Evolutionary conservation across 2,329 filamentous ascomycete genomes (phyloP).

Genomic region (Sphaceloma murrayae): DNA sequence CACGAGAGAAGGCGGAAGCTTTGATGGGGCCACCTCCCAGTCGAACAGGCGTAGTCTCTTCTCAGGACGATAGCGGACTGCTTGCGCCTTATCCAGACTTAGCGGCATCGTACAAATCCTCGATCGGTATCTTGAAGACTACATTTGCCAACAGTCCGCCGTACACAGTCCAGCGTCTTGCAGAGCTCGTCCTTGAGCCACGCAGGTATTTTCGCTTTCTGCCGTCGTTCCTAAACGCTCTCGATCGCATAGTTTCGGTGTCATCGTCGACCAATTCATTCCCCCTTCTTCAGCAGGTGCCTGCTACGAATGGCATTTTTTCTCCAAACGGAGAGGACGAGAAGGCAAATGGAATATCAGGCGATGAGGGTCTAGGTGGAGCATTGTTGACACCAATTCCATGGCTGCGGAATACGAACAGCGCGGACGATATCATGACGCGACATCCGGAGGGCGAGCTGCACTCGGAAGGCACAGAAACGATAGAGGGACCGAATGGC

Average conservation of each 20-base stretch:
- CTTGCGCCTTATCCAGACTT: conserved; percentile 42
- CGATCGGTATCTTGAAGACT: conserved; percentile 24
- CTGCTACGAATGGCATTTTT: conserved; percentile 37
- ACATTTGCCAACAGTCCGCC: conserved; percentile 69
- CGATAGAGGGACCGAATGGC: conserved; percentile 71
- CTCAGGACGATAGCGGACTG: neutral
- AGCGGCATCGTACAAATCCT: conserved; percentile 40
- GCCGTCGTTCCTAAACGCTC: conserved; percentile 75
- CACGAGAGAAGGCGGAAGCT: conserved; percentile 19
- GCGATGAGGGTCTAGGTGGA: conserved; percentile 81
- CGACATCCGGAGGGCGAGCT: conserved; percentile 37
- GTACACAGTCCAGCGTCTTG: conserved; percentile 83
- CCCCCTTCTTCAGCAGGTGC: conserved; percentile 57
- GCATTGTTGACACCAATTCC: conserved; percentile 89
- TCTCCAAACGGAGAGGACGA: conserved; percentile 43
- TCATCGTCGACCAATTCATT: conserved; percentile 73
- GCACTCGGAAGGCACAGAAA: conserved; percentile 66
- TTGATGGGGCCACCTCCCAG: conserved; percentile 28
- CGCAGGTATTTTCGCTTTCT: conserved; percentile 71
- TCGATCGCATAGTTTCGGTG: conserved; percentile 84
- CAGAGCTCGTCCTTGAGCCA: conserved; percentile 73
- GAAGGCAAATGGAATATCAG: conserved; percentile 56
- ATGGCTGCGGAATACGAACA: conserved; percentile 52
- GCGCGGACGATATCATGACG: conserved; percentile 26
- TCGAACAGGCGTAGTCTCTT: neutral